phyloP scores from a whole-genome alignment of 1,139 yeast species.

The Meyerozyma sp. region DNA sequence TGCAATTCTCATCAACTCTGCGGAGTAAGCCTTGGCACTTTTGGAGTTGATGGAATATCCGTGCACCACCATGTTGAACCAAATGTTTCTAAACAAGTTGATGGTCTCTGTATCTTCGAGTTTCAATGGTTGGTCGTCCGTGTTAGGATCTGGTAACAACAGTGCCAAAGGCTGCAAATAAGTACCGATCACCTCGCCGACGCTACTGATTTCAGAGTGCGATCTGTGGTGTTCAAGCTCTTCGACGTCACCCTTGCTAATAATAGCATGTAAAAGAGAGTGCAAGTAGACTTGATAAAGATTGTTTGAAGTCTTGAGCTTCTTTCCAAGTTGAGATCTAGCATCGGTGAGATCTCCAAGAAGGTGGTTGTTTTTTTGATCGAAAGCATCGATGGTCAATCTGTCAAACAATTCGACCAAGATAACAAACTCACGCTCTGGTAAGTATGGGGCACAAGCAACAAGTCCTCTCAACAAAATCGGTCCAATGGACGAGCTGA shows the following conservation, averaged over 20 bases:
- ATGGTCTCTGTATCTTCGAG: slow-evolving; percentile 43
- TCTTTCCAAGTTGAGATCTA: slow-evolving; percentile 48
- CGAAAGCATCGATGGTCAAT: slow-evolving; percentile 28
- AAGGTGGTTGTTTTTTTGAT: slow-evolving; percentile 26
- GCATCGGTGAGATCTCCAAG: slow-evolving; percentile 40
- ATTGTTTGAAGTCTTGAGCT: slow-evolving; percentile 35
- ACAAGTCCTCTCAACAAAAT: slow-evolving; percentile 52
- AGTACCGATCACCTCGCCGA: slow-evolving; percentile 69
- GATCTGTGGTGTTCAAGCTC: slow-evolving; percentile 78
- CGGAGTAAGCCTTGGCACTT: slow-evolving; percentile 41
- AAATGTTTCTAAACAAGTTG: slow-evolving; percentile 72
- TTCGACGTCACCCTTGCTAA: slow-evolving; percentile 79
- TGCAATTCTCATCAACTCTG: slow-evolving; percentile 67
- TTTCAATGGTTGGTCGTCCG: slow-evolving; percentile 29
- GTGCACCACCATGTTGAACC: slow-evolving; percentile 93
- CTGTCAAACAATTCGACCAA: slow-evolving; percentile 46
- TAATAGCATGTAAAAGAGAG: slow-evolving; percentile 62
- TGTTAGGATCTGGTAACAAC: slow-evolving; percentile 56
- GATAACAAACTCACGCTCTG: slow-evolving; percentile 54
- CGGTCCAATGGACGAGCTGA: slow-evolving; percentile 26
- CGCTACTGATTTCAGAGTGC: slow-evolving; percentile 69
- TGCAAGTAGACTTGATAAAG: slow-evolving; percentile 55
- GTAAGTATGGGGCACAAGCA: slow-evolving; percentile 52
- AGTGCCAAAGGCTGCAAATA: slow-evolving; percentile 72
- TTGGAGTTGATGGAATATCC: slow-evolving; percentile 69